Evolutionary conservation across 345 rosid genomes (phyloP), one percentile per base, ranked within the genome.

Genomic region (Rhodamnia rubescens): DNA sequence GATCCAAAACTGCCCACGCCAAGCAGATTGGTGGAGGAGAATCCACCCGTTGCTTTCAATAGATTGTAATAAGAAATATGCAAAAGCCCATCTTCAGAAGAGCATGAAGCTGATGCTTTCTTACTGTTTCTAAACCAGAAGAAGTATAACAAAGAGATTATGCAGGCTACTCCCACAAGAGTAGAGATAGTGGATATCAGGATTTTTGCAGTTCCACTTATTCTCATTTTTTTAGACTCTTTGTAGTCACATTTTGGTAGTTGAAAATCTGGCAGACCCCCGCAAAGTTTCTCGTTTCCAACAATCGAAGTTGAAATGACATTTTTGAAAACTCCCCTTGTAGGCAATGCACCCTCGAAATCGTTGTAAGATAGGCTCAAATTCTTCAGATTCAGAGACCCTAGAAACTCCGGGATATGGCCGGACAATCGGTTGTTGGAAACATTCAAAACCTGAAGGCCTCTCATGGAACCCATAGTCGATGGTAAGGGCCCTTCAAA

Each of bases 41-140:
- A n/a, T n/a, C 36, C 16, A 27, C 0, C 0, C 0, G 0, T 59
- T 0, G 0, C 9, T 59, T n/a, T 58, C 0, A 58, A 0, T 58
- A 58, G 64, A n/a, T 0, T 59, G 1, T 27, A 7, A 59, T n/a
- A 59, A 59, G 20, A 59, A 59, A 59, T 20, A 13, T 59, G 69
- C 69, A 59, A 59, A 59, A n/a, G 18, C 18, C 36, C 69, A 13
- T 58, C 15, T n/a, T 58, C 8, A n/a, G 7, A n/a, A 12, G 36
- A n/a, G 32, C 32, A 26, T n/a, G 32, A 0, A 0, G 18, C 2
- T 12, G 0, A 58, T 12, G 18, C 36, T 5, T 58, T n/a, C 69
- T 58, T 58, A n/a, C 26, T 58, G 7, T 58, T 1, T n/a, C 32
- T 58, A 58, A 5, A n/a, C 15, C 32, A 5, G 10, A 12, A 58